Evolutionary conservation across 805 yeast species (phyloP), one percentile per base, ranked within the genome.

Genomic region (Zygoascus flipseniorum): DNA sequence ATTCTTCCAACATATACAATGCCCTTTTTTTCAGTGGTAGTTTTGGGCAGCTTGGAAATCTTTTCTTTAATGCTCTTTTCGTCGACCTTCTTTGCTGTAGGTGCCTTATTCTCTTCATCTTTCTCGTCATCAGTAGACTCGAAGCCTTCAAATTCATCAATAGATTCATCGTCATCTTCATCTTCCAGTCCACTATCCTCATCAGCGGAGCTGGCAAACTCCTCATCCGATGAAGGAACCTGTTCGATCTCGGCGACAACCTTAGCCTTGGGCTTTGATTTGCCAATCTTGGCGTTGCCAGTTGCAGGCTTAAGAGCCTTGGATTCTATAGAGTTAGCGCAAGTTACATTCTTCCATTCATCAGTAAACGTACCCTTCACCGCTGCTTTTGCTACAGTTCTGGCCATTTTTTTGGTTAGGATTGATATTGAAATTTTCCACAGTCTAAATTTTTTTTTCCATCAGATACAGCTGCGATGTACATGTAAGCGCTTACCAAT

Each of bases 1-100:
- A 93, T 77, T 66, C 97, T 81, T 52, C 98, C 97, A 37, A 93
- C 79, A 69, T 90, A 93, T 52, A 93, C 73, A 52, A 89, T 88
- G 39, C 92, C 89, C 9, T 62, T 55, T 45, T 54, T 52, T n/a
- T 54, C 54, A 35, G 58, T 55, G 16, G 43, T 42, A 48, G 35
- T 49, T 41, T 51, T 37, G 45, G 28, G 50, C 42, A 9, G 56
- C 54, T 35, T 52, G 42, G 52, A 11, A 50, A 16, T 44, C 48
- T 56, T 49, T 51, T 55, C 48, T 45, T 41, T 13, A 50, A 51
- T 31, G 53, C 58, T 37, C 50, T 50, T 37, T 52, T 55, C 18
- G 53, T 55, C 19, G 60, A 55, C 8, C 43, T 47, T 20, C 52
- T 23, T 44, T 32, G 39, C 55, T 41, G 48, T 23, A 50, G 19